These are phyloP conservation scores for Phytophthora vignae DNA, from an alignment of 352 stramenopile genomes.

Conservation along the genomic window DNA sequence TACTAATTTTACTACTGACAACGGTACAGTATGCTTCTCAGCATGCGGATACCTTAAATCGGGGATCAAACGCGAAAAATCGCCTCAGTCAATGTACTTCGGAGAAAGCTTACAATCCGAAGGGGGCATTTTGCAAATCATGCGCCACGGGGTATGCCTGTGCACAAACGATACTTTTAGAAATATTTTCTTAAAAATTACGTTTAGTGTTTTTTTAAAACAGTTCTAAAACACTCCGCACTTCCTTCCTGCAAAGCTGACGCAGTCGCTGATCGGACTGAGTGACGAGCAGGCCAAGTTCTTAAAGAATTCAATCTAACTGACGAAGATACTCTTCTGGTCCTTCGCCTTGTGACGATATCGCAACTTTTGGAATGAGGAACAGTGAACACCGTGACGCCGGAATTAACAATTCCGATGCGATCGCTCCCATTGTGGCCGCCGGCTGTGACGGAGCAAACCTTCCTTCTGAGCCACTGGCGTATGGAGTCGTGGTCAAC, in stretches of 20 bases:
- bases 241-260: constrained; percentile 14
- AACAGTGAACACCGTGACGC: not conserved
- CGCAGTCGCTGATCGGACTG: constrained; percentile 14
- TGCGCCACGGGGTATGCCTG: too few relatives aligned
- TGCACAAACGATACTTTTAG: too few relatives aligned
- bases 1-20: not conserved
- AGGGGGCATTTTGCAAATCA: too few relatives aligned
- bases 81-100: too few relatives aligned
- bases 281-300: constrained; percentile 16
- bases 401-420: constrained; percentile 9
- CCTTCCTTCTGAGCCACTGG: not conserved
- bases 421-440: not conserved
- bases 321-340: constrained; percentile 13
- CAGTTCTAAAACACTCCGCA: too few relatives aligned
- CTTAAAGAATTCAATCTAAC: constrained; percentile 11
- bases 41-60: not conserved
- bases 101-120: too few relatives aligned
- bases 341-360: constrained; percentile 13
- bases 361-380: constrained; percentile 8
- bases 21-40: not conserved
- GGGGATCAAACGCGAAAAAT: not conserved
- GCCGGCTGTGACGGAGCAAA: not conserved
- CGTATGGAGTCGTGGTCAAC: constrained; percentile 4
- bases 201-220: too few relatives aligned
- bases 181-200: too few relatives aligned